phyloP scores from a whole-genome alignment of 2,329 filamentous ascomycete species.

The Corinectria fuckeliana region DNA sequence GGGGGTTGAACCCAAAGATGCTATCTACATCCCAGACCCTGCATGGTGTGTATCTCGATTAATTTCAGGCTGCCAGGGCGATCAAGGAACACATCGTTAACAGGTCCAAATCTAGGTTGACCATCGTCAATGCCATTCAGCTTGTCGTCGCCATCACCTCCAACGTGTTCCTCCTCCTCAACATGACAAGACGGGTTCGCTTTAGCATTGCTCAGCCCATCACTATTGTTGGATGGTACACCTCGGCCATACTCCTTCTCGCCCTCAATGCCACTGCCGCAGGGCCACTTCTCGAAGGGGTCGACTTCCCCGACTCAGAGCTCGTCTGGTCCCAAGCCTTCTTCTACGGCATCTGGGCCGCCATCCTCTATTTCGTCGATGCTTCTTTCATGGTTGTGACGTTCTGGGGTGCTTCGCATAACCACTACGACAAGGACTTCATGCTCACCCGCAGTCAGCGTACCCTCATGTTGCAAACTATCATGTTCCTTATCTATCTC shows the following conservation, averaged over 20 bases:
- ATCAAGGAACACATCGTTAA: neutral
- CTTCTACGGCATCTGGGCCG: conserved; percentile 84
- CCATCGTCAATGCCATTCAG: conserved; percentile 78
- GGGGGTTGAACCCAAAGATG: conserved; percentile 54
- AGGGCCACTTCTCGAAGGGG: conserved; percentile 55
- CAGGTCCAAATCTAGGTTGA: conserved; percentile 58
- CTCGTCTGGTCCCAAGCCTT: conserved; percentile 81
- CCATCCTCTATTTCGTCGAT: conserved; percentile 79
- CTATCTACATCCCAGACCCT: conserved; percentile 68
- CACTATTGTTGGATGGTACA: conserved; percentile 81
- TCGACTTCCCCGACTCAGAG: conserved; percentile 49
- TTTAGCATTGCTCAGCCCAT: conserved; percentile 84
- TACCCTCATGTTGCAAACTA: conserved; percentile 89
- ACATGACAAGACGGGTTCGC: conserved; percentile 81
- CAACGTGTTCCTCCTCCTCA: conserved; percentile 83
- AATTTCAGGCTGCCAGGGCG: neutral
- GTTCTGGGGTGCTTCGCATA: conserved; percentile 73
- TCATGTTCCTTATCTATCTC: conserved; percentile 82
- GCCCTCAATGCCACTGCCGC: conserved; percentile 70
- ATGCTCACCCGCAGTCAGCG: conserved; percentile 79
- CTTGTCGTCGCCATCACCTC: conserved; percentile 77
- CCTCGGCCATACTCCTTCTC: conserved; percentile 69
- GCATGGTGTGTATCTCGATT: conserved; percentile 59
- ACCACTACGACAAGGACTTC: conserved; percentile 81
- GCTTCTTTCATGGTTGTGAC: conserved; percentile 80